phyloP scores from a whole-genome alignment of 2,329 filamentous ascomycete genomes.

The Colletotrichum lini region DNA sequence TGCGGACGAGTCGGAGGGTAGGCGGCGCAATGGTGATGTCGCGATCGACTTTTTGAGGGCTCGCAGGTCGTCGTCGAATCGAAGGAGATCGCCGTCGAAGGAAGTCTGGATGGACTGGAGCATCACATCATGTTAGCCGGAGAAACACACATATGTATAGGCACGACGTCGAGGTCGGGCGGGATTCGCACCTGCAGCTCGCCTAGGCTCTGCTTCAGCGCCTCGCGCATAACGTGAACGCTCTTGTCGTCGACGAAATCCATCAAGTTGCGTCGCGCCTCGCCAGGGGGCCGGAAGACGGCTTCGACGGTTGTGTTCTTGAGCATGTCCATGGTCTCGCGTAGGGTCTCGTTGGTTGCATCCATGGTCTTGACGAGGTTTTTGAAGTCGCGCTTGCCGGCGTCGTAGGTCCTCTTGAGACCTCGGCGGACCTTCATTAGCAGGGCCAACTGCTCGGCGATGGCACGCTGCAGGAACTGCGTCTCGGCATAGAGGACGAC shows the following conservation, averaged over 20 bases:
- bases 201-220: constrained; percentile 79
- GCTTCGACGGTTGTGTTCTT: constrained; percentile 75
- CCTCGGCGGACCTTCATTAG: constrained; percentile 66
- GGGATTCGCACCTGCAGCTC: constrained; percentile 71
- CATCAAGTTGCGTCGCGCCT: constrained; percentile 74
- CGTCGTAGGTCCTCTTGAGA: constrained; percentile 70
- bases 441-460: constrained; percentile 69
- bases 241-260: constrained; percentile 84
- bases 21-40: constrained; percentile 53
- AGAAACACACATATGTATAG: not conserved
- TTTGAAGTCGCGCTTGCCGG: constrained; percentile 72
- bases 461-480: constrained; percentile 75
- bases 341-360: constrained; percentile 74
- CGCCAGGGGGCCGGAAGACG: constrained; percentile 71
- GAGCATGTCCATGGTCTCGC: constrained; percentile 76
- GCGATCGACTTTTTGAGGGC: constrained; percentile 72
- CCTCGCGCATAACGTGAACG: constrained; percentile 75
- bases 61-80: constrained; percentile 82
- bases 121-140: not conserved
- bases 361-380: constrained; percentile 76
- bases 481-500: constrained; percentile 80
- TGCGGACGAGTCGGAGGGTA: constrained; percentile 54
- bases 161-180: not conserved
- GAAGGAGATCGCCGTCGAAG: constrained; percentile 82
- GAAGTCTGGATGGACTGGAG: constrained; percentile 73